phyloP scores from a whole-genome alignment of 2,329 filamentous ascomycete genomes.

The Periconia macrospinosa region DNA sequence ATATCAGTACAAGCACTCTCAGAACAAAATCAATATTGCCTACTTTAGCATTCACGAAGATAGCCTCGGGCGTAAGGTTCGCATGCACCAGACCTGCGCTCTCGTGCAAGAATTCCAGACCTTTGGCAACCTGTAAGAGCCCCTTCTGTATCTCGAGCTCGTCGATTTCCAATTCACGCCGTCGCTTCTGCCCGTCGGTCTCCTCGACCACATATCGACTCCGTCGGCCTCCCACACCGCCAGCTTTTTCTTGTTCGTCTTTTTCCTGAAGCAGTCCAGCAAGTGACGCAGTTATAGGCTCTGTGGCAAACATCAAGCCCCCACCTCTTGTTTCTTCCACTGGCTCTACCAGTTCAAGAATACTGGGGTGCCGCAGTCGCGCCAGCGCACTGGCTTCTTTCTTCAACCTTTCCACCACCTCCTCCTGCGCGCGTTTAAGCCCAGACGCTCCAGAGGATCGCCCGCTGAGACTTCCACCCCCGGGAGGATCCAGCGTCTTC shows the following conservation, averaged over 20 bases:
- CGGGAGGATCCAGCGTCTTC: constrained; percentile 75
- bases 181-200: constrained; percentile 67
- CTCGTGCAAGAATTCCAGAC: constrained; percentile 92
- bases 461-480: constrained; percentile 59
- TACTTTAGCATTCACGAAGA: constrained; percentile 92
- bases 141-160: constrained; percentile 98
- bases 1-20: constrained; percentile 27
- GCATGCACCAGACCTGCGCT: constrained; percentile 92
- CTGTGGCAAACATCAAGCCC: constrained; percentile 93
- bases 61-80: constrained; percentile 89
- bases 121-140: constrained; percentile 87
- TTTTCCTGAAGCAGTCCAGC: constrained; percentile 82
- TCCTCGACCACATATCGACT: constrained; percentile 83
- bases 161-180: constrained; percentile 88
- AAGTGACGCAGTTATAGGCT: constrained; percentile 86
- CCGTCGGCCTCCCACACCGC: constrained; percentile 68
- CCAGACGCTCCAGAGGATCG: constrained; percentile 64
- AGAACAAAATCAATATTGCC: constrained; percentile 29
- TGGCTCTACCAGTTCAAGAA: constrained; percentile 90
- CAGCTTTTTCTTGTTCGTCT: constrained; percentile 77
- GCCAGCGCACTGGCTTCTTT: constrained; percentile 90
- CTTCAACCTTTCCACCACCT: constrained; percentile 87
- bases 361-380: constrained; percentile 83
- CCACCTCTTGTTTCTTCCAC: constrained; percentile 92
- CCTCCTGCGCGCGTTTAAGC: constrained; percentile 80